Conservation (phyloP, 768 basidiomycete genomes). For the Mycena galopus region DNA sequence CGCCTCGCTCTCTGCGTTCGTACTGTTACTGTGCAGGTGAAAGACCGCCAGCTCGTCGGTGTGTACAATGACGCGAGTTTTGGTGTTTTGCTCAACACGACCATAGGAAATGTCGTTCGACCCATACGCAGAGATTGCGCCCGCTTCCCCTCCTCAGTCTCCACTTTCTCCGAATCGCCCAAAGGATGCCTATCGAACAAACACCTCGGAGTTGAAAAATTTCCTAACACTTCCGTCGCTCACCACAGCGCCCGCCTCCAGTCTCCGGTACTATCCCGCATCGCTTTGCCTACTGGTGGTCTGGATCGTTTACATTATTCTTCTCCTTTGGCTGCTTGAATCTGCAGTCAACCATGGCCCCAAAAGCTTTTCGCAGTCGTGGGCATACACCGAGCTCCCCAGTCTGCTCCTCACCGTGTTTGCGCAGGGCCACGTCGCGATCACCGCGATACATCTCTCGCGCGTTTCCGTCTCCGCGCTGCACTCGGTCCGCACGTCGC, state of each 20-base stretch:
- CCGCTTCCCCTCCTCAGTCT: not conserved
- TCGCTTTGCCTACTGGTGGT: constrained; percentile 14
- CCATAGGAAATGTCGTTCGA: not conserved
- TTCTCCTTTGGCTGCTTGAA: constrained; percentile 30
- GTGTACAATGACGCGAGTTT: not conserved
- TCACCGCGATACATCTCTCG: constrained; percentile 31
- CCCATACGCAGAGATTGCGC: constrained; percentile 8
- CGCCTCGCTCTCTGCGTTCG: too few relatives aligned
- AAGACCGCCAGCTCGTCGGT: too few relatives aligned
- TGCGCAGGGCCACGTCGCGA: constrained; percentile 33
- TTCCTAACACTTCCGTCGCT: not conserved
- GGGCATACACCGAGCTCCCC: constrained; percentile 31
- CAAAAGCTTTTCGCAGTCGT: constrained; percentile 19
- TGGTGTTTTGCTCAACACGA: not conserved
- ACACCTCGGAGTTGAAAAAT: not conserved
- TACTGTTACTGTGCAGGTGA: too few relatives aligned
- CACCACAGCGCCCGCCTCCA: not conserved
- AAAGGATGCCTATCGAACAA: not conserved
- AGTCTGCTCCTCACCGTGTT: constrained; percentile 32
- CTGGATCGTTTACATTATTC: constrained; percentile 18
- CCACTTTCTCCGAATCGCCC: constrained; percentile 16
- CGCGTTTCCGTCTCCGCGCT: constrained; percentile 33
- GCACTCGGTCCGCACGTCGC: constrained; percentile 28
- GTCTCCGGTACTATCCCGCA: constrained; percentile 19
- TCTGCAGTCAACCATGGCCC: constrained; percentile 27